Base-by-base conservation (phyloP, 163 green algal species). In the Scenedesmus sp. region DNA sequence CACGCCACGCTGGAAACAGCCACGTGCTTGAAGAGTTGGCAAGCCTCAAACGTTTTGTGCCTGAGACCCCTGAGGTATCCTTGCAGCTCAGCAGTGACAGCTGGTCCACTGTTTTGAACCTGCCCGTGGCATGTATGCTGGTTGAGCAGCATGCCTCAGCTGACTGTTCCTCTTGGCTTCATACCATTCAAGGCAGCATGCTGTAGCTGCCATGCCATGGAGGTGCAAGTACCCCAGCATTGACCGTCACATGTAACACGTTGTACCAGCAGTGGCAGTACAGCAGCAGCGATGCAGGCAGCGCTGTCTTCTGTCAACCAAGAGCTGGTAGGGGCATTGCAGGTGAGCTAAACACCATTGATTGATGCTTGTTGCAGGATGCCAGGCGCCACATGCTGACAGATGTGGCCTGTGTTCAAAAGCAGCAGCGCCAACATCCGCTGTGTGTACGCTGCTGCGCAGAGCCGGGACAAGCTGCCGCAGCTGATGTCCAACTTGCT, bases 391-490 rank as follows among this genome's bases (percentile, higher is more conserved):
- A 26, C 66, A 34, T 34, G 66, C 16, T 34, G 1, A 18, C 16
- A 7, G 16, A 34, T 5, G n/a, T 76, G 66, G 16, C 6, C 64
- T 34, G 2, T 9, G 4, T 76, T 26, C 66, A 76, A 70, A 46
- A 26, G 15, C 66, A 26, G 66, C 15, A 76, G 66, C 16, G 16
- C 66, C 26, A 18, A 76, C 66, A 76, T 76, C 66, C 26, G 66
- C 7, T 76, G 15, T 34, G 66, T 34, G 26, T 34, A 76, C 66
- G 34, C 15, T 76, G 66, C 16, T 76, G 66, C 66, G 46, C 46
- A 87, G 82, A 52, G 82, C 82, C 23, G 54, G 16, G 57, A 87
- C 82, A 87, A 87, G 20, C 54, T 87, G 20, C 57, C 18, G 16
- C 82, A 87, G 56, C 82, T 87, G 15, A 18, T 87, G 18, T 52